Conservation (phyloP, 139 green algal species). For the Haematococcus lacustris region DNA sequence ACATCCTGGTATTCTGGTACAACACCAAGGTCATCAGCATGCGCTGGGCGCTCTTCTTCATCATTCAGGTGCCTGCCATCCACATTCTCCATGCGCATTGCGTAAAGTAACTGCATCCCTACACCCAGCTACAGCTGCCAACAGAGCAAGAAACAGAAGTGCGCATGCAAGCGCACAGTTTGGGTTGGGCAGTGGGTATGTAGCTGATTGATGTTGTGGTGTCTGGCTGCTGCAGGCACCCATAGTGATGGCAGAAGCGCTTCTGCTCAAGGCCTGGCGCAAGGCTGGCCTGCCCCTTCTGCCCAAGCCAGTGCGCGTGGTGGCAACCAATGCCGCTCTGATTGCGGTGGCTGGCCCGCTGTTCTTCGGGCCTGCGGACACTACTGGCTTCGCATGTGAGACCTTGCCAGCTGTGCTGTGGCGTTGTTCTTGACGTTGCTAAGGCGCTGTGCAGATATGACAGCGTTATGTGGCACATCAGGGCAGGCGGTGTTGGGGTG, state of each 20-base stretch:
- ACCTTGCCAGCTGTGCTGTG: too few relatives aligned
- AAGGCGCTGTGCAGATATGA: too few relatives aligned
- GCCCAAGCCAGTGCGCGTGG: conserved; percentile 2
- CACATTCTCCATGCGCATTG: not conserved
- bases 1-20: conserved; percentile 42
- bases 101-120: not conserved
- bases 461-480: too few relatives aligned
- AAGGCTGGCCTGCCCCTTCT: not conserved
- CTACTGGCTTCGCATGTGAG: conserved; percentile 15
- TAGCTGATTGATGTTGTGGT: not conserved
- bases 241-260: conserved; percentile 28
- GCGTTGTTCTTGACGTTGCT: too few relatives aligned
- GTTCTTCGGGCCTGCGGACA: conserved; percentile 39
- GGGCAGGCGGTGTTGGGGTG: too few relatives aligned
- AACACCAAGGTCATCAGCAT: conserved; percentile 25
- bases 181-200: not conserved
- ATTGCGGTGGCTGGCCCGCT: conserved; percentile 37
- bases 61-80: conserved; percentile 14
- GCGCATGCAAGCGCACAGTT: not conserved
- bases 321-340: conserved; percentile 37
- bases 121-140: not conserved
- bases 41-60: conserved; percentile 45
- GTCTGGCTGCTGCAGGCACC: conserved; percentile 20
- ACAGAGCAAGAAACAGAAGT: too few relatives aligned
- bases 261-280: conserved; percentile 5